Evolutionary conservation across 345 rosid species (phyloP).

Genomic region (Gynandropsis gynandra): DNA sequence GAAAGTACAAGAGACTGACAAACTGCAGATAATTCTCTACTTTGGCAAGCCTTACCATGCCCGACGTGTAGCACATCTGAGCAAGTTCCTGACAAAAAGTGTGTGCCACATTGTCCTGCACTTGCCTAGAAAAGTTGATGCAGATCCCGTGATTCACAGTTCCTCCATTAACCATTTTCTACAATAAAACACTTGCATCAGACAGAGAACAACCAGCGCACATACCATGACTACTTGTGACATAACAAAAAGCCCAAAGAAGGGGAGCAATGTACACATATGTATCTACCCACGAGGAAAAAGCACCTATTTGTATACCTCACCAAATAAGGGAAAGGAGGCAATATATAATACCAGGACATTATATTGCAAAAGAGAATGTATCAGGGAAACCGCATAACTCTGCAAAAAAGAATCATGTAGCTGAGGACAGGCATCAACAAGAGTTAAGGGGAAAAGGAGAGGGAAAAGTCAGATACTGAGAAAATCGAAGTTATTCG

Average conservation of each 20-base stretch:
- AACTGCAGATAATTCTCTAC: constrained; percentile 3
- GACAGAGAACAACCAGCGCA: constrained; percentile 1
- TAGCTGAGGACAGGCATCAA: too few relatives aligned
- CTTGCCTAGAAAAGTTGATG: constrained; percentile 78
- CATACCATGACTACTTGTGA: neutral
- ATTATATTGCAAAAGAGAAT: too few relatives aligned
- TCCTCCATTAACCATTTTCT: constrained; percentile 99
- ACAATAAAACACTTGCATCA: constrained; percentile 15
- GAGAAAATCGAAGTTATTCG: too few relatives aligned
- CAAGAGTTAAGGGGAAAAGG: too few relatives aligned
- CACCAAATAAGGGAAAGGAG: too few relatives aligned
- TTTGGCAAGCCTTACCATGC: constrained; percentile 56
- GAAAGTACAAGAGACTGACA: neutral
- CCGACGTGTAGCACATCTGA: constrained; percentile 82
- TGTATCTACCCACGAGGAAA: neutral
- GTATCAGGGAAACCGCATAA: too few relatives aligned
- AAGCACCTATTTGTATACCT: too few relatives aligned
- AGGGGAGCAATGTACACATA: neutral
- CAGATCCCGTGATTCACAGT: constrained; percentile 85
- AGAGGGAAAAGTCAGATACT: too few relatives aligned
- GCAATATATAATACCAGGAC: too few relatives aligned
- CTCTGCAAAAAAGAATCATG: too few relatives aligned
- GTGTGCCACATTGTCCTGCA: constrained; percentile 63
- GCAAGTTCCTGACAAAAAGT: constrained; percentile 90
- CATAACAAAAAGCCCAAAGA: neutral